phyloP scores from a whole-genome alignment of 1,139 yeast species.

The Taphrina pruni region DNA sequence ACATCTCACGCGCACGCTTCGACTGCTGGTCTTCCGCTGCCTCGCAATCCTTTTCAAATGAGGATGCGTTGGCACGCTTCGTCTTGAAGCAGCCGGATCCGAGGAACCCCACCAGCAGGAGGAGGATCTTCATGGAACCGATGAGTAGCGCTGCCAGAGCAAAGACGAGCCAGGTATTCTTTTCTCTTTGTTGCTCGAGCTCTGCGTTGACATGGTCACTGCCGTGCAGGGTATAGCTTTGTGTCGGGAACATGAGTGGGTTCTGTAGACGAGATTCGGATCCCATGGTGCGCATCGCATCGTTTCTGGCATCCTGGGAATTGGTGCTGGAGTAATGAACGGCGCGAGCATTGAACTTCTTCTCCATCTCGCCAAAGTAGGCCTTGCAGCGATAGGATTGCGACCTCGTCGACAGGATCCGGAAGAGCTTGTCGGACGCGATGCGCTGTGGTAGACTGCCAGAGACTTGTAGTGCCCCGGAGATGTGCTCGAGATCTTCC shows the following conservation, averaged over 20 bases:
- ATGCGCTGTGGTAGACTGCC: background rate
- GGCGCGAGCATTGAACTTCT: conserved; percentile 4
- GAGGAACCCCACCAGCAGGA: background rate
- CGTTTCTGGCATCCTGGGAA: background rate
- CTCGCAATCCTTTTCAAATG: background rate
- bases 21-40: background rate
- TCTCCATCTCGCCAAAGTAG: conserved; percentile 3
- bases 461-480: background rate
- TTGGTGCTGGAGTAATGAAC: background rate
- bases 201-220: background rate
- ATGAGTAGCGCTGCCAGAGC: background rate
- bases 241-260: background rate
- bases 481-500: conserved; percentile 1
- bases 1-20: background rate
- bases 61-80: background rate
- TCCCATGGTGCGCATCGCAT: background rate
- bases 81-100: background rate
- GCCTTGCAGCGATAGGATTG: conserved; percentile 3
- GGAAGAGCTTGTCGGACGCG: background rate
- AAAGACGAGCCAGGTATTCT: background rate
- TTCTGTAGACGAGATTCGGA: background rate
- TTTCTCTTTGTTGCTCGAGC: background rate
- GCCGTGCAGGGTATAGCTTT: background rate
- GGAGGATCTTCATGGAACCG: background rate
- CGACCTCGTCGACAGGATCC: background rate